Base-by-base conservation (phyloP, 805 yeast species). In the Blastobotrys attinorum region DNA sequence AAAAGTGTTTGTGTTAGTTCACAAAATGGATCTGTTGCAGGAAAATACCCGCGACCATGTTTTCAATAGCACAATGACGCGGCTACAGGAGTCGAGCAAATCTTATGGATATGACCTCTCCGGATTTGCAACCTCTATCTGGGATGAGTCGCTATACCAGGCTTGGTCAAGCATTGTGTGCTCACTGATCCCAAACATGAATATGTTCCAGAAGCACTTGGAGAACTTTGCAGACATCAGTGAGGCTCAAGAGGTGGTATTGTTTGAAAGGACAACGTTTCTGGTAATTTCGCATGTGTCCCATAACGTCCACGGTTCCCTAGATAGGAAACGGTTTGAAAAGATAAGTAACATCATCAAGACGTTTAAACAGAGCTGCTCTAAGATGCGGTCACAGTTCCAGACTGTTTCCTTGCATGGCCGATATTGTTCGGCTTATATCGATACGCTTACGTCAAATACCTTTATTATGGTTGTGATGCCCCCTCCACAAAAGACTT, bases 151-250 rank as follows among this genome's bases (percentile, higher is more conserved):
- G 57, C 69, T 90, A 46, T 92, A 90, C 62, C 89, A 84, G 61
- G 98, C 98, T 1, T 92, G 98, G 98, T 85, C 96, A 2, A 84
- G 81, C 40, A 90, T 92, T 47, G 97, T 92, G 29, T 89, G 97
- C 58, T 83, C 96, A 1, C 71, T 92, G 52, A 90, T 92, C 45
- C 97, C 98, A 11, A 90, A 92, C 57, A 89, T 90, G 76, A 72
- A 77, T 31, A 65, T 79, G 13, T 83, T 87, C 57, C 90, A 90
- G 61, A 75, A 75, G 46, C 83, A 85, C 58, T 69, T 92, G 47
- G 65, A 79, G 38, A 80, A 78, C 53, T 76, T 92, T 57, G 84
- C 88, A 51, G 69, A 73, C 20, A 75, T 85, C 15, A 66, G 88
- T 45, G 81, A 83, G 49, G 96, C 96, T 0, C 84, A 83, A 53